Evolutionary conservation across 768 basidiomycete species (phyloP), one percentile per base, ranked within the genome.

Genomic region (Aureoboletus auriporus): DNA sequence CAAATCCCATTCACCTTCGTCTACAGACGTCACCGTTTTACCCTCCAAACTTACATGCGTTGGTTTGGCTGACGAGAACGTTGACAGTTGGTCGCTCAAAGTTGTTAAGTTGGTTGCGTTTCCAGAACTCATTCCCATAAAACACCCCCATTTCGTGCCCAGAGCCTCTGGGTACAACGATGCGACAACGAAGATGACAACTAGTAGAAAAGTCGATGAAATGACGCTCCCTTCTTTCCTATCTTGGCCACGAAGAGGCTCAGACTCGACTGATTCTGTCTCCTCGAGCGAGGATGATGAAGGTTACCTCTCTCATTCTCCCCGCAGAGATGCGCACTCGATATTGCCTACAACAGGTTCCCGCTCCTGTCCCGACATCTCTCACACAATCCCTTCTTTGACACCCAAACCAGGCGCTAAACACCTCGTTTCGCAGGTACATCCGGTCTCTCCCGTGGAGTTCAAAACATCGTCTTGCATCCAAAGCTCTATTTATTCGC

Each of bases 61-160:
- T 30, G 88, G 88, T 2, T 71, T 89, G 26, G 79, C 80, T 35
- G 82, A 86, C 57, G 82, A 84, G 52, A 71, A 73, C 40, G 77
- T 81, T 30, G 83, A 87, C 49, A 75, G 78, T 42, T 90, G 88
- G 88, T 77, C 78, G 20, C 74, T 84, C 52, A 89, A 90, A 70
- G 77, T 90, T 37, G 72, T 90, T 51, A 87, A 88, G 67, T 74
- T 89, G 12, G 74, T 90, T 34, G 85, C 86, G 6, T 89, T 80
- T 62, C 84, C 86, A 0, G 86, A 88, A 51, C 74, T 89, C 45
- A 82, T 86, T 28, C 72, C 75, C n/a, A 42, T 54, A 1, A 61
- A 54, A 38, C 44, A 45, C n/a, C 35, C 60, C 1, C 47, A 40
- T 31, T 45, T 44, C 40, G 49, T 46, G 29, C 50, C 33, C 16